Conservation (phyloP, 805 yeast species). For the Ogataea methanolica region DNA sequence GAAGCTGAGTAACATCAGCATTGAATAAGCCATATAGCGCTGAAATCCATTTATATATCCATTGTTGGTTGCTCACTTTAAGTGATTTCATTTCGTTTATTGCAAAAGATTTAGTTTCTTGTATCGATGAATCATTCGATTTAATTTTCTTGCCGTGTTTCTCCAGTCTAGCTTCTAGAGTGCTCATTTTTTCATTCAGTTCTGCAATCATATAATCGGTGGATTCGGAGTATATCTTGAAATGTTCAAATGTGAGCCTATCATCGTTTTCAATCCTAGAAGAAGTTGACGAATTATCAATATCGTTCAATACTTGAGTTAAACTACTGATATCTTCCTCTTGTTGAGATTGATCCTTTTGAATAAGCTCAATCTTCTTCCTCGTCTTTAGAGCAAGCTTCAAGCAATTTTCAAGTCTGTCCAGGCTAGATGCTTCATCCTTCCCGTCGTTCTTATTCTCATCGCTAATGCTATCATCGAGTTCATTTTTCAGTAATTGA, state of each 20-base stretch:
- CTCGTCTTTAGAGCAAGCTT: slow-evolving; percentile 13
- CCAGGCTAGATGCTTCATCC: slow-evolving; percentile 1
- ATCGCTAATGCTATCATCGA: background rate
- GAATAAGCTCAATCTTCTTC: slow-evolving; percentile 7
- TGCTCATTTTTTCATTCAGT: slow-evolving; percentile 14
- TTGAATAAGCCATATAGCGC: slow-evolving; percentile 24
- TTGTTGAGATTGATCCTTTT: background rate
- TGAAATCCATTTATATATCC: slow-evolving; percentile 27
- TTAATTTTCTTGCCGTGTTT: slow-evolving; percentile 8
- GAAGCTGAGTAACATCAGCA: slow-evolving; percentile 21
- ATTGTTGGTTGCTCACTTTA: slow-evolving; percentile 14
- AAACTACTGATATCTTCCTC: slow-evolving; percentile 4
- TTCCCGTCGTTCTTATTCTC: background rate
- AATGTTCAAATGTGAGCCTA: background rate
- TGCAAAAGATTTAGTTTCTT: slow-evolving; percentile 6
- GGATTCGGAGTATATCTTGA: slow-evolving; percentile 15
- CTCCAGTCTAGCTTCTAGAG: slow-evolving; percentile 5
- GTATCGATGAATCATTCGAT: slow-evolving; percentile 5
- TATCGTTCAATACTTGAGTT: slow-evolving; percentile 7
- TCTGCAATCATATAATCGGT: slow-evolving; percentile 19
- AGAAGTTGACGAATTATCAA: slow-evolving; percentile 6
- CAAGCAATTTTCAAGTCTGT: slow-evolving; percentile 15
- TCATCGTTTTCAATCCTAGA: background rate
- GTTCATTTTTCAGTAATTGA: background rate
- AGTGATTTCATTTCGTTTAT: slow-evolving; percentile 8